phyloP scores from a whole-genome alignment of 805 yeast species.

The Nakazawaea molendinolei region DNA sequence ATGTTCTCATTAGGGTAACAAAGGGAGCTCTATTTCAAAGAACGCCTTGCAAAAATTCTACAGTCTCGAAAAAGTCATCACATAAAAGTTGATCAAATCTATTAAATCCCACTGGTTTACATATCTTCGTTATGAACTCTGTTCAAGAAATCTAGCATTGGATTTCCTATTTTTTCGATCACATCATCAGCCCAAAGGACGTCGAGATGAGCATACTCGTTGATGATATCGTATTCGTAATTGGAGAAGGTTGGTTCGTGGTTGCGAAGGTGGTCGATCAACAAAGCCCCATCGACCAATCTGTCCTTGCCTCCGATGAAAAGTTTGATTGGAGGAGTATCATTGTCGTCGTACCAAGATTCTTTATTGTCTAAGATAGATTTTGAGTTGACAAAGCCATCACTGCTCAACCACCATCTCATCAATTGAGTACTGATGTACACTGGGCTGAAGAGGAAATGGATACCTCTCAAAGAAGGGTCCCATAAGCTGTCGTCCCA shows the following conservation, averaged over 20 bases:
- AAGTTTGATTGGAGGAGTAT: constrained; percentile 53
- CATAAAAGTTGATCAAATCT: too few species aligned
- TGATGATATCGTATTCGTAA: constrained; percentile 37
- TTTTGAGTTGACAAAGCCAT: constrained; percentile 43
- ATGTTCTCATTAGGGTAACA: too few species aligned
- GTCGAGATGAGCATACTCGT: constrained; percentile 78
- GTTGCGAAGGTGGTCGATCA: constrained; percentile 56
- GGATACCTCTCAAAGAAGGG: constrained; percentile 54
- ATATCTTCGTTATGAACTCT: constrained; percentile 8
- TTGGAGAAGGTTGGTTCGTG: constrained; percentile 45
- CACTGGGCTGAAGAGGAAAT: constrained; percentile 82
- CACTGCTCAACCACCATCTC: constrained; percentile 83
- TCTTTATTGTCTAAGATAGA: constrained; percentile 45
- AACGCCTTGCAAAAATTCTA: too few species aligned
- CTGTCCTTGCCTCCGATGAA: constrained; percentile 70
- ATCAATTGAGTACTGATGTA: constrained; percentile 73
- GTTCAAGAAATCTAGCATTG: constrained; percentile 28
- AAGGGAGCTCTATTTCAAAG: too few species aligned
- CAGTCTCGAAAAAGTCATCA: too few species aligned
- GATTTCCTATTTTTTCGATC: constrained; percentile 54
- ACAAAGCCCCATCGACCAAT: constrained; percentile 68
- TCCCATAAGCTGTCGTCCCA: constrained; percentile 86
- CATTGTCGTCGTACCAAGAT: constrained; percentile 43
- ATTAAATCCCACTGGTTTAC: too few species aligned
- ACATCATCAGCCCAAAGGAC: constrained; percentile 89